Evolutionary conservation across 352 stramenopile genomes (phyloP).

Genomic region (Aphanomyces cochlioides): DNA sequence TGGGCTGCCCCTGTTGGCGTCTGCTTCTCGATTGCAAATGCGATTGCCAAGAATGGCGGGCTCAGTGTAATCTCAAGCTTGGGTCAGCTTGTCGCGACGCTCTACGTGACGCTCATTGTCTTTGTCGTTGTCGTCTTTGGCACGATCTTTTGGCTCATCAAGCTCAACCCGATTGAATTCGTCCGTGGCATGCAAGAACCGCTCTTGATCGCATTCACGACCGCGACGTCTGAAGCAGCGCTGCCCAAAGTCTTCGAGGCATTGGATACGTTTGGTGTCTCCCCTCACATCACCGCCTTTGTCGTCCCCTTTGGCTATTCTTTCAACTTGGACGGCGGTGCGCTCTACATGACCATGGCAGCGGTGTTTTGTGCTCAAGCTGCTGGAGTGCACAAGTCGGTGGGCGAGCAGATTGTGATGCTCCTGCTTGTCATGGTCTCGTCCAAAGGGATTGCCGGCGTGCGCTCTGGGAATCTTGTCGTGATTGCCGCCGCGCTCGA

Average conservation of each 20-base stretch:
- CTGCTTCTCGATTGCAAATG: too few relatives aligned
- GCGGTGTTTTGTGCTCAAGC: constrained; percentile 57
- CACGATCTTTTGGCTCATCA: too few relatives aligned
- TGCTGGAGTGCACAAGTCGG: constrained; percentile 42
- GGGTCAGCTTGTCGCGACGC: too few relatives aligned
- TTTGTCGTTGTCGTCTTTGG: too few relatives aligned
- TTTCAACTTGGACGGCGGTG: constrained; percentile 59
- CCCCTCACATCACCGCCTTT: constrained; percentile 48
- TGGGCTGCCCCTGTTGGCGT: too few relatives aligned
- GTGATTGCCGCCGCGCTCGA: constrained; percentile 45
- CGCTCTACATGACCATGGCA: constrained; percentile 48
- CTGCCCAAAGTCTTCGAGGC: constrained; percentile 56
- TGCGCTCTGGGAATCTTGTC: too few relatives aligned
- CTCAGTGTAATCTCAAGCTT: too few relatives aligned
- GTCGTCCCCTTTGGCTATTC: constrained; percentile 62
- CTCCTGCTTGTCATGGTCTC: constrained; percentile 58
- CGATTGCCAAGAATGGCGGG: too few relatives aligned
- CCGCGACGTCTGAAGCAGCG: constrained; percentile 48
- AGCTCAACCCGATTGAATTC: too few relatives aligned
- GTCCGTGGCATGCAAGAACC: constrained; percentile 44
- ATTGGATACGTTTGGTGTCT: constrained; percentile 52
- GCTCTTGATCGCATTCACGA: constrained; percentile 57
- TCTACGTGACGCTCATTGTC: too few relatives aligned
- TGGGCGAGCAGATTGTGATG: constrained; percentile 60
- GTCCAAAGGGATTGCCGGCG: constrained; percentile 3